Evolutionary conservation across 2,329 filamentous ascomycete species (phyloP), one percentile per base, ranked within the genome.

Genomic region (Ascochyta koolunga): DNA sequence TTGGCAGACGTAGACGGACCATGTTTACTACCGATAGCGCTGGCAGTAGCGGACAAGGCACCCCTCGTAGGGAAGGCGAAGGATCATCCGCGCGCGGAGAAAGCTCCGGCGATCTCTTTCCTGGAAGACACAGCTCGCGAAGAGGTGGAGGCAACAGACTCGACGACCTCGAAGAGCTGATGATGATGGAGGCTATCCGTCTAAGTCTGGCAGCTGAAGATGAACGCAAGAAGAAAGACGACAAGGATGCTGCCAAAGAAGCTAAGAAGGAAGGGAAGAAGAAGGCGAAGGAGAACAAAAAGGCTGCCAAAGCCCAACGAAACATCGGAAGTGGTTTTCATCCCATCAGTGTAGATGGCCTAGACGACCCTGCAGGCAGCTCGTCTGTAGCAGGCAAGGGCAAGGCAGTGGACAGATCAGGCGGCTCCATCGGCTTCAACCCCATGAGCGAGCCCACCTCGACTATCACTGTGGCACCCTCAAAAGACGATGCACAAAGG

Each of bases 161-260:
- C 70, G 91, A 96, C 19, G 93, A 98, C 64, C 82, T 98, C 0
- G 95, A 99, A 72, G 93, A 96, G 42, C 90, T 99, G 80, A 99
- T 99, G 95, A 92, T 98, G 81, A 91, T 95, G 82, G 95, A 99
- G 73, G 95, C 95, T 0, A 96, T 99, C 41, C 83, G 95, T 33
- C 76, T 96, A 25, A 96, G 92, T 41, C 80, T 99, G n/a, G 92
- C 89, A 0, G 88, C 91, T 1, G 95, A 99, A 72, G 93, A 98
- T 67, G 93, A 98, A 36, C 85, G 93, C n/a, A 89, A 91, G 63
- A 88, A 85, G 40, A 95, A 91, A 67, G 88, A 89, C 42, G 90
- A 95, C 44, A 93, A 93, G 70, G 90, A 91, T 54, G 83, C 84
- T 0, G 83, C 82, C 22, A 97, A 96, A 69, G 89, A 93, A 54